phyloP scores from a whole-genome alignment of 2,329 filamentous ascomycete species.

The Aspergillus pseudoterreus region DNA sequence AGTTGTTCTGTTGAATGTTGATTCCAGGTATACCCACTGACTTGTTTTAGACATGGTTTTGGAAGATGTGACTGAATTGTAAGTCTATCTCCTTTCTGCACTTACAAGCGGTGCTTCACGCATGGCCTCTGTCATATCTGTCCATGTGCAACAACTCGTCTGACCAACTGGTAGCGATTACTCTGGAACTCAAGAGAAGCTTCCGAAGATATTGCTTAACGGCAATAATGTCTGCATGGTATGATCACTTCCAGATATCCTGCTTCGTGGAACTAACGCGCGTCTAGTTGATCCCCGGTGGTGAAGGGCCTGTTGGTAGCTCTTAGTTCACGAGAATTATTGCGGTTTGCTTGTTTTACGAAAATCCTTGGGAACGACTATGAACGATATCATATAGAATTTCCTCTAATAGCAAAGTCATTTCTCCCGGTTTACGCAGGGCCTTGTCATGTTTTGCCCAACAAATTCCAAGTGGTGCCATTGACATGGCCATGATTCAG shows the following conservation, averaged over 20 bases:
- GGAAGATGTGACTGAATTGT: slow-evolving; percentile 97
- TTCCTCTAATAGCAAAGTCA: slow-evolving; percentile 8
- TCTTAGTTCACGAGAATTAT: slow-evolving; percentile 19
- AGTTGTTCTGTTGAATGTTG: slow-evolving; percentile 46
- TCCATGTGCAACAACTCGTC: neutral
- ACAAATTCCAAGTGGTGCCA: too few relatives aligned
- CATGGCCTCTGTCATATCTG: neutral
- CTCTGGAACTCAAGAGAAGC: slow-evolving; percentile 78
- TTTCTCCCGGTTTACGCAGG: neutral
- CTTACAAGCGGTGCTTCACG: neutral
- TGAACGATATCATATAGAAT: slow-evolving; percentile 17
- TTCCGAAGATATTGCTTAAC: slow-evolving; percentile 92
- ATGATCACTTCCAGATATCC: slow-evolving; percentile 24
- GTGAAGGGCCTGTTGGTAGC: slow-evolving; percentile 60
- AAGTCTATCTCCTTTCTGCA: slow-evolving; percentile 32
- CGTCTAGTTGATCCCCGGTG: slow-evolving; percentile 69
- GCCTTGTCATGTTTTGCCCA: too few relatives aligned
- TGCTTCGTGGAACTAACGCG: neutral
- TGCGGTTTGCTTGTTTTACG: slow-evolving; percentile 9
- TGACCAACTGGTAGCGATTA: slow-evolving; percentile 66
- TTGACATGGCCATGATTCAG: too few relatives aligned
- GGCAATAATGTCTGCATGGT: slow-evolving; percentile 99
- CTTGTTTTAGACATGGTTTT: slow-evolving; percentile 81
- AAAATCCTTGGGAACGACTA: slow-evolving; percentile 13
- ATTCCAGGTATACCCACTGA: slow-evolving; percentile 5